A percentile compares a stretch with the other conserved stretches of the same genome.
Conservation (phyloP, 139 green algal genomes). For the Chlamydomonas incerta region DNA sequence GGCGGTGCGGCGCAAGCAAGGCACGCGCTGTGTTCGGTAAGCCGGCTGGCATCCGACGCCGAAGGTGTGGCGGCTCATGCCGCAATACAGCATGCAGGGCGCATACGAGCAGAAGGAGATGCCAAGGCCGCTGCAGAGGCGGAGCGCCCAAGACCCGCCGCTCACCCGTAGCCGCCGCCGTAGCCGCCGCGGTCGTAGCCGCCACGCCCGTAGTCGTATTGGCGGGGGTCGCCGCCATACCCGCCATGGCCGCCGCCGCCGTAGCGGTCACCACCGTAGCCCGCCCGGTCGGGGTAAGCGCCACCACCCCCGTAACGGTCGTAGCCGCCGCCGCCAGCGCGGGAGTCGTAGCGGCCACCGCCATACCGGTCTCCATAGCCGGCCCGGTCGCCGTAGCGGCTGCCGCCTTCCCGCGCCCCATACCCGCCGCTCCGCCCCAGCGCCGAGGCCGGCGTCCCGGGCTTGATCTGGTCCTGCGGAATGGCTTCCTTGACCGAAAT, state of each 20-base stretch:
- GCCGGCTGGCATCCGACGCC: too few relatives aligned
- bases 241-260: background rate
- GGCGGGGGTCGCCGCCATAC: background rate
- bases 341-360: background rate
- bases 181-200: slow-evolving; percentile 19
- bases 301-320: slow-evolving; percentile 38
- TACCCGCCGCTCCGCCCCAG: slow-evolving; percentile 51
- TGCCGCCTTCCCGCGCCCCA: background rate
- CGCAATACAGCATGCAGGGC: too few relatives aligned
- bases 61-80: too few relatives aligned
- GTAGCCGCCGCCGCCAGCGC: background rate
- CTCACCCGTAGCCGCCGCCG: background rate
- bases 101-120: too few relatives aligned
- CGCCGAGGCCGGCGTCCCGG: slow-evolving; percentile 73
- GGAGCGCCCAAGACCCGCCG: too few relatives aligned
- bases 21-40: too few relatives aligned
- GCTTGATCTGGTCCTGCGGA: slow-evolving; percentile 75
- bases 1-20: too few relatives aligned
- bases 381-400: slow-evolving; percentile 2
- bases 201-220: slow-evolving; percentile 10
- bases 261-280: slow-evolving; percentile 2
- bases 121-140: too few relatives aligned
- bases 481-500: slow-evolving; percentile 83
- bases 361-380: slow-evolving; percentile 8
- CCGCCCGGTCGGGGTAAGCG: background rate